Evolutionary conservation across 1,284 basidiomycete genomes (phyloP), one percentile per base, ranked within the genome.

Genomic region (Sporisorium iseilematis-ciliati): DNA sequence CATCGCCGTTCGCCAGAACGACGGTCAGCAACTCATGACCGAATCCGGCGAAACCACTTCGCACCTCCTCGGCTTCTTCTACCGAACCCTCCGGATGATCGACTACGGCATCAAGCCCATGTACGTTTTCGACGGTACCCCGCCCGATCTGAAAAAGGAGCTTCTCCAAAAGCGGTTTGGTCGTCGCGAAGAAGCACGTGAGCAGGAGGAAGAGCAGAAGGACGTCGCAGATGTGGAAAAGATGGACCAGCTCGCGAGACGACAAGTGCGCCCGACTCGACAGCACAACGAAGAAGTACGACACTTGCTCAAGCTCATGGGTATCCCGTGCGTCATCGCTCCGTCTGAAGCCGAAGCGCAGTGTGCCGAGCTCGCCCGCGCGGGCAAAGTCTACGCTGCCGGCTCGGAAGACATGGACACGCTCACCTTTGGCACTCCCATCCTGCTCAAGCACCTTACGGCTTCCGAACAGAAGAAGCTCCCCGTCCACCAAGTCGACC

Each of bases 331-430:
- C 64, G 91, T 97, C 53, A 77, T 79, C 49, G 82, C 96, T 20
- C 96, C 97, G 0, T 95, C 94, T 53, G 97, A 99, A 87, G 97
- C 97, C 1, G 97, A 99, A 86, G 97, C 97, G 0, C 97, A 99
- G 84, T 99, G 97, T 80, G 97, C 97, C 1, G 96, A 99, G 86
- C 90, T 99, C 4, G 95, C 94, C 16, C 90, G 95, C 31, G 94
- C 94, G 10, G 95, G 94, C 61, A 96, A 97, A 88, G 93, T 97
- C 21, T 99, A 92, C 82, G 97, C 93, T 0, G 95, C 95, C 5
- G 97, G 97, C 7, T 97, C 95, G 0, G 97, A 99, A 87, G 97
- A 99, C 85, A 99, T 99, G 97, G 97, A 99, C 82, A 99, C 97
- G 3, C 90, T 99, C 46, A 99, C 97, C 0, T 99, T 99, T 88